phyloP scores from a whole-genome alignment of 73 alveolate species.

The Paraurostyla sp. region DNA sequence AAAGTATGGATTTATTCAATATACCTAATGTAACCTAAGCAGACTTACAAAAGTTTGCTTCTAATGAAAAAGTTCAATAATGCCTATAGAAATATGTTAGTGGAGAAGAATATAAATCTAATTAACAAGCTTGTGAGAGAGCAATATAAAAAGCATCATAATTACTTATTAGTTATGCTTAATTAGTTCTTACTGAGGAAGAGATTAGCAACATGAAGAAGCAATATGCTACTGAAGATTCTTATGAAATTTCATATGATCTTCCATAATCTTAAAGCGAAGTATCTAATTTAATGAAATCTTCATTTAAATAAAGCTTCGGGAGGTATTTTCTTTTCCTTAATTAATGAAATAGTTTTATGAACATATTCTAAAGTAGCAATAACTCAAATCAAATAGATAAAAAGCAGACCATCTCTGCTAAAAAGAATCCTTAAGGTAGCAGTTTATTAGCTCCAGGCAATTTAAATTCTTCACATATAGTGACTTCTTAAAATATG shows the following conservation, averaged over 20 bases:
- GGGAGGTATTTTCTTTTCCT: not conserved
- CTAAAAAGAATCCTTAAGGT: no score
- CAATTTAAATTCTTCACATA: not conserved
- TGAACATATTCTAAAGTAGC: conserved; percentile 23
- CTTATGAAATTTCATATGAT: not conserved
- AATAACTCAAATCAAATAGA: no score
- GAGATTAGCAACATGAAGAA: conserved; percentile 14
- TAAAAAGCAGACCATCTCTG: no score
- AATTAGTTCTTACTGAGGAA: conserved; percentile 20
- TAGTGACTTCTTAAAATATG: not conserved
- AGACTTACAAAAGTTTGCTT: not conserved
- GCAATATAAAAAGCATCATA: conserved; percentile 17
- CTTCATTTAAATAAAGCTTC: conserved; percentile 17
- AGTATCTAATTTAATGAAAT: not conserved
- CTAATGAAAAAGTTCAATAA: conserved; percentile 18
- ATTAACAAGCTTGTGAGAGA: not conserved
- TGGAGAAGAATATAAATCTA: not conserved
- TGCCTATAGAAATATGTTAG: conserved; percentile 21
- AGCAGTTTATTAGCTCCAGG: no score
- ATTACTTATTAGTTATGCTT: conserved; percentile 31
- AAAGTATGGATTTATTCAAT: not conserved
- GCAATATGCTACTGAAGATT: not conserved
- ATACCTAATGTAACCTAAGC: not conserved
- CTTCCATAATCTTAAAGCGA: not conserved
- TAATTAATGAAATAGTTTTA: not conserved